Conservation (phyloP, 2,329 filamentous ascomycete genomes). For the Aspergillus carbonarius region DNA sequence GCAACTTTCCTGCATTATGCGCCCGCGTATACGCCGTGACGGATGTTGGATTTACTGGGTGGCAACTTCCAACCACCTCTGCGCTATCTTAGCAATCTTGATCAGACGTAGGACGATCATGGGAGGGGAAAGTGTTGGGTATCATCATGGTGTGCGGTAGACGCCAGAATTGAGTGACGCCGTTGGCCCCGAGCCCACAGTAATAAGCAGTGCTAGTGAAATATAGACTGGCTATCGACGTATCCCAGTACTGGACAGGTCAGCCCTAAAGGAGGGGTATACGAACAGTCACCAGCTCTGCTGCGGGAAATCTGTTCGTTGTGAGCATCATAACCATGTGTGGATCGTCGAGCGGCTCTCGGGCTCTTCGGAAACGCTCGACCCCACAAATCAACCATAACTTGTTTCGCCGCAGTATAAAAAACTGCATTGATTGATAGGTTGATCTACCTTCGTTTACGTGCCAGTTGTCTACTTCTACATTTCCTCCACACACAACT, state of each 20-base stretch:
- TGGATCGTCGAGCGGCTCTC: neutral
- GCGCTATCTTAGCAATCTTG: neutral
- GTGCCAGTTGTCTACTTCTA: neutral
- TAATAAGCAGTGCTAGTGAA: neutral
- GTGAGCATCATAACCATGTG: neutral
- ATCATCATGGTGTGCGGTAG: neutral
- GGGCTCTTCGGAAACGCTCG: neutral
- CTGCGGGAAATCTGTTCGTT: neutral
- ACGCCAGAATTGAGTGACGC: neutral
- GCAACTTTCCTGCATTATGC: neutral
- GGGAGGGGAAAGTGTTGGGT: neutral
- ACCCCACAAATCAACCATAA: neutral
- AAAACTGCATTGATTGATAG: neutral
- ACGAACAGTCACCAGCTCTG: neutral
- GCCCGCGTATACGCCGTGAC: neutral
- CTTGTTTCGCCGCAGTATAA: neutral
- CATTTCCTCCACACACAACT: neutral
- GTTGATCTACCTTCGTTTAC: neutral
- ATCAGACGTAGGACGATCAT: neutral
- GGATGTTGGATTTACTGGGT: neutral
- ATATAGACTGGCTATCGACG: neutral
- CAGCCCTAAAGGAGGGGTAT: neutral
- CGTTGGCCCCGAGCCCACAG: neutral
- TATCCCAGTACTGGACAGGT: neutral
- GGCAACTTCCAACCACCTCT: neutral